Conservation (phyloP, 768 basidiomycete species). For the Kwoniella pini region DNA sequence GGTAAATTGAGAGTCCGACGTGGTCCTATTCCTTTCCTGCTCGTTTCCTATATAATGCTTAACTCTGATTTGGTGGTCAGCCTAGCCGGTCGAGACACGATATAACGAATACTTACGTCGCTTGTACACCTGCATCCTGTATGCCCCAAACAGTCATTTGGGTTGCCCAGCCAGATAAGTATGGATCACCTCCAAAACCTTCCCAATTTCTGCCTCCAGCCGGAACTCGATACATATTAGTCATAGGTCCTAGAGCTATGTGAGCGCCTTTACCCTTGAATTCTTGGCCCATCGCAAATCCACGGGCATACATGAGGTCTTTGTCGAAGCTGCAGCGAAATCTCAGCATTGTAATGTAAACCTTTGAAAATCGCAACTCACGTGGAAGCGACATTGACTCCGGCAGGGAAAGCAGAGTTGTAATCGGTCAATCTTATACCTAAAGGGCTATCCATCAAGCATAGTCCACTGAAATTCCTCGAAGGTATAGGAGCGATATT, state of each 20-base stretch:
- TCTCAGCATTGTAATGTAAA: too few species aligned
- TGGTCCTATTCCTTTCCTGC: conserved; percentile 57
- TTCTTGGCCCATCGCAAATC: conserved; percentile 76
- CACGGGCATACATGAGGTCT: conserved; percentile 72
- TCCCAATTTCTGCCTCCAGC: conserved; percentile 84
- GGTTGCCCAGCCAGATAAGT: conserved; percentile 66
- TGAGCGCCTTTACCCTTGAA: conserved; percentile 81
- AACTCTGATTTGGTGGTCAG: conserved; percentile 18
- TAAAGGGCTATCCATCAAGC: conserved; percentile 62
- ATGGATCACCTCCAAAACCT: conserved; percentile 89
- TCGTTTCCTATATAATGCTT: conserved; percentile 56
- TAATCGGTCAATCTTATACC: conserved; percentile 76
- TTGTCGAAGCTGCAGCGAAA: conserved; percentile 64
- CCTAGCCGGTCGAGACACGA: not conserved
- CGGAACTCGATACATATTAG: conserved; percentile 79
- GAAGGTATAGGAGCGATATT: conserved; percentile 21
- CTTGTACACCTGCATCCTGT: conserved; percentile 62
- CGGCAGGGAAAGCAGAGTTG: conserved; percentile 79
- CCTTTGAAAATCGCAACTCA: too few species aligned
- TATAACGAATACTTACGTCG: conserved; percentile 54
- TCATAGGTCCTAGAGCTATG: conserved; percentile 71
- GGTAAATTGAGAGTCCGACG: conserved; percentile 66
- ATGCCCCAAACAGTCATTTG: conserved; percentile 79
- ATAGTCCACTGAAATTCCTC: conserved; percentile 47
- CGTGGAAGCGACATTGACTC: conserved; percentile 78